Base-by-base conservation (phyloP, 1,139 yeast species). In the Blastobotrys aristatus region DNA sequence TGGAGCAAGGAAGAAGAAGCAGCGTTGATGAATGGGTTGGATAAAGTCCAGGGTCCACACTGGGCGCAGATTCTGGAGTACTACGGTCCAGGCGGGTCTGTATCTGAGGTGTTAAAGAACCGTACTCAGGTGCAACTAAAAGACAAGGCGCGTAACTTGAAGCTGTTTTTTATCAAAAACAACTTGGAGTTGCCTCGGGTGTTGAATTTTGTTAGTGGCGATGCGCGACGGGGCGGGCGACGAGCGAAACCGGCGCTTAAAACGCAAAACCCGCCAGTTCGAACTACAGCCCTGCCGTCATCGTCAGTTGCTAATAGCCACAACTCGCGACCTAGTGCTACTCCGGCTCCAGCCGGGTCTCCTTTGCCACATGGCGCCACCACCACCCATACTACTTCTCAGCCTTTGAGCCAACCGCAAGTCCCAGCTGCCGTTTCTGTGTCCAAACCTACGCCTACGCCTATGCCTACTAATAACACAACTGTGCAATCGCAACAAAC, bases 91-190 rank as follows among this genome's bases (percentile, higher is more conserved):
- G 97, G 97, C 7, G 98, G 98, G 3, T 77, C 83, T 41, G 75
- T 85, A 22, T 81, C 84, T 24, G 97, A 92, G 64, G 80, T 82
- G 1, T 73, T 92, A 56, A 90, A 87, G 64, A 86, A 88, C 61
- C 74, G 97, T 61, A 82, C 84, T 11, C 95, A 89, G 62, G 89
- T 90, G 11, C 97, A 90, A 64, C 73, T 92, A 50, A 92, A 92
- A 63, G 98, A 92, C 63, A 92, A 92, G 62, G 97, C 97, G 0
- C 76, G 97, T 55, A 92, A 92, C 62, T 84, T 96, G 87, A 92
- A 90, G 64, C 77, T 87, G 75, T 83, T 84, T 54, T 88, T 84
- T 63, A 69, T 89, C 51, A 85, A 88, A 40, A 57, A 63, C 31
- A 70, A 69, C 0, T 49, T 63, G 17, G 68, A 86, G 5, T 79